Evolutionary conservation across 176 grass and related monocot genomes (phyloP).

Genomic region (Thalia dealbata): DNA sequence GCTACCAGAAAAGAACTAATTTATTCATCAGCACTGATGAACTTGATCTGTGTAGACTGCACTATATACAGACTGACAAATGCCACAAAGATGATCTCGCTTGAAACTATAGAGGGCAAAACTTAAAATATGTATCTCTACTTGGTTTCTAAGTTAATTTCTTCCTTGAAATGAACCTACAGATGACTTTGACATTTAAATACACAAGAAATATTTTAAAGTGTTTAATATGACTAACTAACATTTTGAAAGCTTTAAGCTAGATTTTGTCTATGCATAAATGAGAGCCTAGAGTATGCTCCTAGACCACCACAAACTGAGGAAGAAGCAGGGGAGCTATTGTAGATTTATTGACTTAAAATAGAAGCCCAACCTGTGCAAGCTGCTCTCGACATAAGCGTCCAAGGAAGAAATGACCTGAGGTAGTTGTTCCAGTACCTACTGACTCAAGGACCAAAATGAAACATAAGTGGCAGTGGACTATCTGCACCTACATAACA

Average conservation of each 20-base stretch:
- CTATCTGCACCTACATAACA: too few relatives aligned
- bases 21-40: too few relatives aligned
- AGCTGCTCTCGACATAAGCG: slow-evolving; percentile 74
- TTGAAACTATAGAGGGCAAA: too few relatives aligned
- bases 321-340: neutral
- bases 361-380: slow-evolving; percentile 48
- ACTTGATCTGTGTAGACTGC: too few relatives aligned
- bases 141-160: neutral
- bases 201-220: neutral
- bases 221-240: neutral
- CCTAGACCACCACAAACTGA: neutral
- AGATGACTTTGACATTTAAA: neutral
- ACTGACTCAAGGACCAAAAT: neutral
- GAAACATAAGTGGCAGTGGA: neutral
- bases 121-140: neutral
- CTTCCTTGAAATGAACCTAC: neutral
- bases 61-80: too few relatives aligned
- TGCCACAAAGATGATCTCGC: too few relatives aligned
- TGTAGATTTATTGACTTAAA: neutral
- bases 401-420: slow-evolving; percentile 82
- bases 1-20: too few relatives aligned
- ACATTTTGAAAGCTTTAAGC: neutral
- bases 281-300: neutral
- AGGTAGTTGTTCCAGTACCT: slow-evolving; percentile 64
- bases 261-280: neutral